Conservation (phyloP, 805 yeast species). For the Pichia manshurica region DNA sequence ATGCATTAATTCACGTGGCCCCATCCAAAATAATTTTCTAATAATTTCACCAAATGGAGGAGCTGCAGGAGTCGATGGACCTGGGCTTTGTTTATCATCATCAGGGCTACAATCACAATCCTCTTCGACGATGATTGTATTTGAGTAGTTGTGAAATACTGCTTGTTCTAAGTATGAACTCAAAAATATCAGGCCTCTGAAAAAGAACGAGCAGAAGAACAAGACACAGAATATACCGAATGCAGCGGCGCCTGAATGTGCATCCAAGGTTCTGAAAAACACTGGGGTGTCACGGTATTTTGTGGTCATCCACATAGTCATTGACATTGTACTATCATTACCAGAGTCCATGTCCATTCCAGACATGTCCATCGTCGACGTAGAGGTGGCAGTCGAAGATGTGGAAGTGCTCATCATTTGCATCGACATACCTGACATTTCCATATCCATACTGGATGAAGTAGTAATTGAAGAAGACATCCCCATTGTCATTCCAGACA, state of each 20-base stretch:
- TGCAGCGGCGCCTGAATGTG: constrained; percentile 52
- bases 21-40: constrained; percentile 31
- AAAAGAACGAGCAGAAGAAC: constrained; percentile 51
- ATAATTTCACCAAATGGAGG: constrained; percentile 11
- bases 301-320: constrained; percentile 56
- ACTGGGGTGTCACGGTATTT: constrained; percentile 54
- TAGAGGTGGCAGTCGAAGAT: constrained; percentile 3
- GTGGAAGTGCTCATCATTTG: constrained; percentile 3
- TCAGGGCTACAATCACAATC: constrained; percentile 32
- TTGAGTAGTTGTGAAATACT: constrained; percentile 45
- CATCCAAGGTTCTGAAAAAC: constrained; percentile 48
- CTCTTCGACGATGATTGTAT: constrained; percentile 27
- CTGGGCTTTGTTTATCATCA: constrained; percentile 11
- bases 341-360: constrained; percentile 16
- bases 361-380: constrained; percentile 13
- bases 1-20: constrained; percentile 35
- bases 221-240: constrained; percentile 68
- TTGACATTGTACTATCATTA: constrained; percentile 20
- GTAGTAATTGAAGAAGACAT: not conserved
- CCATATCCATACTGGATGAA: not conserved
- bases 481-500: constrained; percentile 9
- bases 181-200: constrained; percentile 54
- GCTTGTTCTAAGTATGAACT: constrained; percentile 62
- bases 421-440: constrained; percentile 18
- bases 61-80: constrained; percentile 8